Evolutionary conservation across 2,329 filamentous ascomycete species (phyloP).

Genomic region (Ceratocystis smalleyi): DNA sequence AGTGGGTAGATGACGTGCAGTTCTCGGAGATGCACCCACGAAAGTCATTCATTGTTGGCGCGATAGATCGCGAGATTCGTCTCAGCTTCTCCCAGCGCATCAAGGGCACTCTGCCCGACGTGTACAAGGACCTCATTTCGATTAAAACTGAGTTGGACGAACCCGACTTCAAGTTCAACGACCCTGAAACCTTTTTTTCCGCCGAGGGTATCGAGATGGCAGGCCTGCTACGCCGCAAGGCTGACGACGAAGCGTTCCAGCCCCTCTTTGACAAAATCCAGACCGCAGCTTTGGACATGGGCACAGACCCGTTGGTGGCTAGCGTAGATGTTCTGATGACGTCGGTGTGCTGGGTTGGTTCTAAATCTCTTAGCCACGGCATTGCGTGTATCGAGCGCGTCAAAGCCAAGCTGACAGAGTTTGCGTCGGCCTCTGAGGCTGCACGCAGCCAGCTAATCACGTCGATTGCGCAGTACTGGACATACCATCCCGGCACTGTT

Average conservation of each 20-base stretch:
- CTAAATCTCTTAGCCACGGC: slow-evolving; percentile 90
- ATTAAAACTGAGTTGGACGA: slow-evolving; percentile 85
- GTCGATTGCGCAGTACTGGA: slow-evolving; percentile 86
- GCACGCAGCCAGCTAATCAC: slow-evolving; percentile 79
- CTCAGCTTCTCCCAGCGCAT: slow-evolving; percentile 93
- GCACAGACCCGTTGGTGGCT: slow-evolving; percentile 64
- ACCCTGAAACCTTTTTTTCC: slow-evolving; percentile 65
- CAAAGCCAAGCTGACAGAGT: slow-evolving; percentile 71
- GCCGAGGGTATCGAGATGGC: slow-evolving; percentile 73
- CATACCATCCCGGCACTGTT: slow-evolving; percentile 77
- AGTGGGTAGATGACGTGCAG: slow-evolving; percentile 80
- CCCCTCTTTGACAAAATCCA: slow-evolving; percentile 67
- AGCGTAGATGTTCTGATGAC: slow-evolving; percentile 91
- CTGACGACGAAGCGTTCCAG: slow-evolving; percentile 72
- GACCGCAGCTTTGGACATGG: slow-evolving; percentile 53
- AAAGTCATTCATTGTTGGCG: slow-evolving; percentile 84
- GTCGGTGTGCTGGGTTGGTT: slow-evolving; percentile 80
- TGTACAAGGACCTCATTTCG: slow-evolving; percentile 66
- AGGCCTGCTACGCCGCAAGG: slow-evolving; percentile 66
- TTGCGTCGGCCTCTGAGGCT: slow-evolving; percentile 57
- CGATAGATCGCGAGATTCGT: slow-evolving; percentile 90
- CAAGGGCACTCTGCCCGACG: slow-evolving; percentile 75
- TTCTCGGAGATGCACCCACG: slow-evolving; percentile 65
- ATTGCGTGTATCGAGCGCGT: slow-evolving; percentile 90
- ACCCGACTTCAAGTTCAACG: slow-evolving; percentile 84